phyloP scores from a whole-genome alignment of 352 stramenopile genomes.

The Globisporangium lucens region DNA sequence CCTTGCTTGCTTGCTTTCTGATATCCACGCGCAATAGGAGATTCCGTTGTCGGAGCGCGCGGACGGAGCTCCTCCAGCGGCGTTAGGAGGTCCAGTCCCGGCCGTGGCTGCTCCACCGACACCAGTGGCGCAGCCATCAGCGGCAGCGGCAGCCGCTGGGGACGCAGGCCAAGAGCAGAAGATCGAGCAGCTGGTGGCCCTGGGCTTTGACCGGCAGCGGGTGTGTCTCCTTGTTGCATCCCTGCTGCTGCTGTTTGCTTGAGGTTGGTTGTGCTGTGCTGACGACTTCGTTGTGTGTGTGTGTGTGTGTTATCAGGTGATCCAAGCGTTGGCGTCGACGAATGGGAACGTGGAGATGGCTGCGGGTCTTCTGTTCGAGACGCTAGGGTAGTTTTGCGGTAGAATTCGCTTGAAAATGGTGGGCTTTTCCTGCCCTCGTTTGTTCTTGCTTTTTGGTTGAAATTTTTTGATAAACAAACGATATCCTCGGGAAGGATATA shows the following conservation, averaged over 20 bases:
- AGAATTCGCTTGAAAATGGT: too few relatives aligned
- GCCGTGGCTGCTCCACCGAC: conserved; percentile 19
- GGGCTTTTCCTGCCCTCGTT: too few relatives aligned
- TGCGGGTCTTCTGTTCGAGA: conserved; percentile 80
- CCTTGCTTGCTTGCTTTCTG: not conserved
- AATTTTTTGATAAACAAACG: too few relatives aligned
- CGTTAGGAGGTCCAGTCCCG: conserved; percentile 12
- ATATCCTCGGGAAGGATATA: too few relatives aligned
- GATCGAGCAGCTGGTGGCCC: conserved; percentile 54
- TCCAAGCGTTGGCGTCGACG: conserved; percentile 60
- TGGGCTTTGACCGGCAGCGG: conserved; percentile 63
- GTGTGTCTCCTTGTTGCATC: conserved; percentile 26
- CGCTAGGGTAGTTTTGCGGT: conserved; percentile 26
- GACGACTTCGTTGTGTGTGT: conserved; percentile 5
- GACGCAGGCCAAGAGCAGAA: conserved; percentile 40
- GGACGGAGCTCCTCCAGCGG: conserved; percentile 23
- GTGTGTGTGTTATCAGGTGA: conserved; percentile 37
- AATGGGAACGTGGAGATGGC: conserved; percentile 81
- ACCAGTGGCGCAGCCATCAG: conserved; percentile 8
- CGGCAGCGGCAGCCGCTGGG: not conserved
- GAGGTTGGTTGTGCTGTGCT: not conserved
- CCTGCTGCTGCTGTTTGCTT: not conserved
- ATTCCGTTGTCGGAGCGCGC: conserved; percentile 63
- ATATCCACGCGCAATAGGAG: conserved; percentile 33
- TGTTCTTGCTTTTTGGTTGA: too few relatives aligned